These are phyloP conservation scores for Stephania cephalantha DNA, from an alignment of 164 flowering plant species.

Conservation along the genomic window DNA sequence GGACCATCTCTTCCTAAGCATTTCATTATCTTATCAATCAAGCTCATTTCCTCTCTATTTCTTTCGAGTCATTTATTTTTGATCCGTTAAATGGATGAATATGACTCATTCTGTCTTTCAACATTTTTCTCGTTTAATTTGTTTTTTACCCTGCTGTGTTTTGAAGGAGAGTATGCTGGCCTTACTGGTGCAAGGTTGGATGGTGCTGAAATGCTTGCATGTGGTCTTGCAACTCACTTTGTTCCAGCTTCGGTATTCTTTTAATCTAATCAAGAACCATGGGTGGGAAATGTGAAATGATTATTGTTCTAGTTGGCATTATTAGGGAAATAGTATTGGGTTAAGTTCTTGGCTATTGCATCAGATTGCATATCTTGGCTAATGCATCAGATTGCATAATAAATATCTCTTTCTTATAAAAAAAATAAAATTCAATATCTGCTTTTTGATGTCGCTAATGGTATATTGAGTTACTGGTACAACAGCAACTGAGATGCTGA, in stretches of 20 bases:
- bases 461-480: no score
- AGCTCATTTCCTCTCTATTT: not conserved
- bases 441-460: not conserved
- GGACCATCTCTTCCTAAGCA: no score
- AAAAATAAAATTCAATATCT: not conserved
- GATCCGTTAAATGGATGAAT: not conserved
- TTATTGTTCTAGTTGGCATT: not conserved
- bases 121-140: not conserved
- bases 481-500: not conserved
- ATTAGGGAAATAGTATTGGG: not conserved
- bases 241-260: slow-evolving; percentile 57
- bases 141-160: not conserved
- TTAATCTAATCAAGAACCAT: not conserved
- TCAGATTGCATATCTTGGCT: not conserved
- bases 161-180: slow-evolving; percentile 82
- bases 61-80: not conserved
- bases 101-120: not conserved
- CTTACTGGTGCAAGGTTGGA: slow-evolving; percentile 92
- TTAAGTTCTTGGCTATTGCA: no score
- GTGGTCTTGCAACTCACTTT: slow-evolving; percentile 96
- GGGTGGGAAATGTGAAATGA: not conserved
- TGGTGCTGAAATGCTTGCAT: slow-evolving; percentile 93
- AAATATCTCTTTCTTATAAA: no score
- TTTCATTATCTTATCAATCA: not conserved
- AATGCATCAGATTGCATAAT: no score